Conservation (phyloP, 768 basidiomycete genomes). For the Kwoniella sp. region DNA sequence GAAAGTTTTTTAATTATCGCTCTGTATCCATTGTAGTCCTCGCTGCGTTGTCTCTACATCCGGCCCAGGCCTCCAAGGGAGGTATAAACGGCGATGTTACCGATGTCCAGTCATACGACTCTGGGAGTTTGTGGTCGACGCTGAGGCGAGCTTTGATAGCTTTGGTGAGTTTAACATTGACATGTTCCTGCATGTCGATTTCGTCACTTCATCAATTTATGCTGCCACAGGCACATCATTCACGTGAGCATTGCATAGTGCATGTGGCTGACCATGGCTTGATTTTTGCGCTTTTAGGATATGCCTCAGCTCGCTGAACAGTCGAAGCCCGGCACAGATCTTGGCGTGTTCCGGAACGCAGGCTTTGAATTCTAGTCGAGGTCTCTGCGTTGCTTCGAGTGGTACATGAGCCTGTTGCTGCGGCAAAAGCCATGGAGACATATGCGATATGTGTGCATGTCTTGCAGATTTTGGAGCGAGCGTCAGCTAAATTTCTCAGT, state of each 20-base stretch:
- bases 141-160: constrained; percentile 75
- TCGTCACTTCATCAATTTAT: too few species aligned
- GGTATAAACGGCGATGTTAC: constrained; percentile 1
- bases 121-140: constrained; percentile 86
- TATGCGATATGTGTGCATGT: too few species aligned
- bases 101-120: constrained; percentile 63
- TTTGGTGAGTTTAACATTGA: constrained; percentile 69
- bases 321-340: constrained; percentile 66
- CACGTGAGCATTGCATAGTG: too few species aligned
- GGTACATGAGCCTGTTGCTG: too few species aligned
- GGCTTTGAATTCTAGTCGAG: constrained; percentile 80
- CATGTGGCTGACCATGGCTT: too few species aligned
- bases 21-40: too few species aligned
- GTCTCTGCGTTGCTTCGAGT: not conserved
- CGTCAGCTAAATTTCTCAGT: too few species aligned
- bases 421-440: too few species aligned
- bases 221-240: too few species aligned
- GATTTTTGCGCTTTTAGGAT: constrained; percentile 61
- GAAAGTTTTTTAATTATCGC: too few species aligned
- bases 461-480: too few species aligned
- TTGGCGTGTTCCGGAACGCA: constrained; percentile 74
- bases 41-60: constrained; percentile 48
- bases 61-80: constrained; percentile 4
- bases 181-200: too few species aligned
- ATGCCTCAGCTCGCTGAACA: constrained; percentile 78